A percentile compares a stretch with the other conserved stretches of the same genome.
phyloP scores from a whole-genome alignment of 768 basidiomycete genomes.

The Chalciporus pseudorubinellus region DNA sequence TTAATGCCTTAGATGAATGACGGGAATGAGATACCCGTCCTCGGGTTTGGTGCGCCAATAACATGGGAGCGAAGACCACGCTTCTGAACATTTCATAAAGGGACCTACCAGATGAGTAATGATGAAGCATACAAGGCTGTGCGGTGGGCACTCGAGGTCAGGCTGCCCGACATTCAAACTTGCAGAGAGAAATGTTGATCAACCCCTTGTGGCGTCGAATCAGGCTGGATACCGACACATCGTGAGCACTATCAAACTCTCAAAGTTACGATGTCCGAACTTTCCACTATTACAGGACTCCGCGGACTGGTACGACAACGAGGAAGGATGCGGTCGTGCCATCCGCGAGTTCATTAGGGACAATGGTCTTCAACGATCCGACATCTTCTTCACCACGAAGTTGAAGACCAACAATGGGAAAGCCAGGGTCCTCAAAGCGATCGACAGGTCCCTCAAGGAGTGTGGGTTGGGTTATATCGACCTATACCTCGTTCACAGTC shows the following conservation, averaged over 20 bases:
- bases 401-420: slow-evolving; percentile 49
- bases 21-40: slow-evolving; percentile 7
- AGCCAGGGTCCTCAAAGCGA: slow-evolving; percentile 49
- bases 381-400: slow-evolving; percentile 73
- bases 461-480: slow-evolving; percentile 26
- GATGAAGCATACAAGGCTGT: slow-evolving; percentile 5
- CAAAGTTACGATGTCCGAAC: background rate
- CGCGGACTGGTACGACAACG: slow-evolving; percentile 41
- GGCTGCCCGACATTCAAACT: background rate
- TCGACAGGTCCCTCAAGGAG: slow-evolving; percentile 50
- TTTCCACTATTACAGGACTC: slow-evolving; percentile 1
- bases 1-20: background rate
- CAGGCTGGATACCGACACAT: slow-evolving; percentile 12
- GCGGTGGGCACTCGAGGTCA: slow-evolving; percentile 9
- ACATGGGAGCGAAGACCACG: background rate
- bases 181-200: background rate
- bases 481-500: slow-evolving; percentile 6
- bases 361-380: slow-evolving; percentile 38
- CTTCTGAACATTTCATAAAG: background rate
- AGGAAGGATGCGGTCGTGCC: slow-evolving; percentile 59
- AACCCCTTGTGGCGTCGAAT: background rate
- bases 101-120: slow-evolving; percentile 7
- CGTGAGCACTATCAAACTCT: no score
- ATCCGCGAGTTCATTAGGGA: slow-evolving; percentile 52
- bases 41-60: slow-evolving; percentile 8